phyloP scores from a whole-genome alignment of 164 flowering plant species.

The Hamamelis virginiana region DNA sequence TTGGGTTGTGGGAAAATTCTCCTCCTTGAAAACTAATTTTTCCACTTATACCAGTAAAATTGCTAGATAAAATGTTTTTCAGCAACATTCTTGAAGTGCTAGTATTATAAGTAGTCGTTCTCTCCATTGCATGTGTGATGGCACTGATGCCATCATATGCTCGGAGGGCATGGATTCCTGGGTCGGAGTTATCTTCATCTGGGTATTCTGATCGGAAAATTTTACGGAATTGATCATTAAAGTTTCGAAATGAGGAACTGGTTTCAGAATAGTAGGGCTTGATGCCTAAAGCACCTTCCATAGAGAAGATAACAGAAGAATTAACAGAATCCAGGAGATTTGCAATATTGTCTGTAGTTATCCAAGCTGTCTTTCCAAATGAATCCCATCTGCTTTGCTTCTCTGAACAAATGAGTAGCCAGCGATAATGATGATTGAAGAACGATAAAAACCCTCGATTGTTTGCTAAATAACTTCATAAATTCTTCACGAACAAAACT shows the following conservation, averaged over 20 bases:
- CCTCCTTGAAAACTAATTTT: slow-evolving; percentile 23
- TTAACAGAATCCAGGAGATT: slow-evolving; percentile 28
- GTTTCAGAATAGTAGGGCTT: slow-evolving; percentile 20
- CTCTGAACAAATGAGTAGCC: slow-evolving; percentile 28
- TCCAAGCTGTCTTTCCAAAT: slow-evolving; percentile 41
- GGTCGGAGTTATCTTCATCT: slow-evolving; percentile 20
- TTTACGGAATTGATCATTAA: slow-evolving; percentile 15
- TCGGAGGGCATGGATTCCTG: slow-evolving; percentile 33
- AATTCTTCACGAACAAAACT: slow-evolving; percentile 15
- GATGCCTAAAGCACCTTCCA: slow-evolving; percentile 44
- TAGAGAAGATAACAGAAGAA: slow-evolving; percentile 17
- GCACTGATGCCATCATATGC: slow-evolving; percentile 34
- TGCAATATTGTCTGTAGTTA: slow-evolving; percentile 27
- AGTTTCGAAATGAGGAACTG: slow-evolving; percentile 1
- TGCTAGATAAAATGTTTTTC: slow-evolving; percentile 11
- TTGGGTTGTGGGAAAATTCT: neutral
- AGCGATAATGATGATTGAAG: slow-evolving; percentile 22
- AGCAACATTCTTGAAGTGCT: slow-evolving; percentile 15
- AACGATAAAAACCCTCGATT: slow-evolving; percentile 34
- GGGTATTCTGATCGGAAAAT: slow-evolving; percentile 15
- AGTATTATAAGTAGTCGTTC: neutral
- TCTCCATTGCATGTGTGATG: slow-evolving; percentile 11
- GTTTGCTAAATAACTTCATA: slow-evolving; percentile 13
- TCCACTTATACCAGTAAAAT: slow-evolving; percentile 35
- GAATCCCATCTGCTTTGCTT: slow-evolving; percentile 35